Conservation (phyloP, 78 protist genomes). For the Dictyostelium intermedium region DNA sequence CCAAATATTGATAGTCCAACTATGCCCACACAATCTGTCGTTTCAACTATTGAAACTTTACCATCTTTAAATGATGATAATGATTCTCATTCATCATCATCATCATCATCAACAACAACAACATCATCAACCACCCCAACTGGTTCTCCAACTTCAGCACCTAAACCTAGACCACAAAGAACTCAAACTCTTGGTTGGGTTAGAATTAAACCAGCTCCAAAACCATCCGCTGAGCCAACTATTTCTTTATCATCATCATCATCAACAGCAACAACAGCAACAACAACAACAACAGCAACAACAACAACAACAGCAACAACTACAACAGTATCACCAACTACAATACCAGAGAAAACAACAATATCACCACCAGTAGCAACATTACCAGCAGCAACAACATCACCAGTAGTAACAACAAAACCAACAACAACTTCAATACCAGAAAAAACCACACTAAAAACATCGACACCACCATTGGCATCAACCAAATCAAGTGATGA, state of each 20-base stretch:
- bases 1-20: background rate
- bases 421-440: background rate
- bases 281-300: too few species aligned
- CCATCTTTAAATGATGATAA: background rate
- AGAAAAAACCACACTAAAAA: background rate
- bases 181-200: slow-evolving; percentile 31
- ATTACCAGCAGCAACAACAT: background rate
- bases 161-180: background rate
- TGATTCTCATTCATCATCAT: background rate
- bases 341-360: background rate
- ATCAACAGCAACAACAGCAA: background rate
- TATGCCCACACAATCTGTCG: background rate
- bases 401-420: background rate
- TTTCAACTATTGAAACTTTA: background rate
- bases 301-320: background rate
- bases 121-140: background rate
- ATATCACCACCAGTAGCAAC: background rate
- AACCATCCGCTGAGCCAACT: background rate
- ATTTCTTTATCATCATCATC: background rate
- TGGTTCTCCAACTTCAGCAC: background rate
- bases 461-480: background rate
- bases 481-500: background rate
- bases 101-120: too few species aligned
- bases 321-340: background rate
- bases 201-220: slow-evolving; percentile 14